Percentiles rank a stretch among this genome's conserved stretches.
Evolutionary conservation across 2,329 filamentous ascomycete genomes (phyloP).

Genomic region (Truncatella angustata): DNA sequence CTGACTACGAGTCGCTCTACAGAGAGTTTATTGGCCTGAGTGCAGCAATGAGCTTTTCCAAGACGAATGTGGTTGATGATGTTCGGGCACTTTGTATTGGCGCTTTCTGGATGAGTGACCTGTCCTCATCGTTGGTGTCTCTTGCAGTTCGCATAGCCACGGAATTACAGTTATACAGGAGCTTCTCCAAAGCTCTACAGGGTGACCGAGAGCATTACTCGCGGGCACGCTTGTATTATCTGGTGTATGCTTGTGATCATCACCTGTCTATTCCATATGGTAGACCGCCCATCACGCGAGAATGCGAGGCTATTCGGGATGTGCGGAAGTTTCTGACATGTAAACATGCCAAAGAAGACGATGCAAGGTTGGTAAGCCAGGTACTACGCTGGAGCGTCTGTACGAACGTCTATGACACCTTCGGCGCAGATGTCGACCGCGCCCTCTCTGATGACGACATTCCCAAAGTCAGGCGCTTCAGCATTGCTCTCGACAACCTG

Average conservation of each 20-base stretch:
- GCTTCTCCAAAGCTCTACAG: constrained; percentile 46
- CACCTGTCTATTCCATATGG: constrained; percentile 63
- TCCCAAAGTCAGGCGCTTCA: constrained; percentile 17
- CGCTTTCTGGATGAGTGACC: constrained; percentile 62
- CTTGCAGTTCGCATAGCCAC: constrained; percentile 58
- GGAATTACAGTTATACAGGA: constrained; percentile 55
- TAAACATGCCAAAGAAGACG: constrained; percentile 13
- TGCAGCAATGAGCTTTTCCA: constrained; percentile 3
- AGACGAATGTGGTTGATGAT: constrained; percentile 55
- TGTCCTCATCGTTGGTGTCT: constrained; percentile 55
- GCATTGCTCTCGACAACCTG: constrained; percentile 19
- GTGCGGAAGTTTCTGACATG: constrained; percentile 11
- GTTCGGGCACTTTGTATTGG: constrained; percentile 61
- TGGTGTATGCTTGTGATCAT: constrained; percentile 64
- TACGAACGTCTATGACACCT: constrained; percentile 14
- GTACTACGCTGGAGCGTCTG: constrained; percentile 15
- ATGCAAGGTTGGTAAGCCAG: constrained; percentile 16
- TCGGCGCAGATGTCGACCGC: constrained; percentile 11
- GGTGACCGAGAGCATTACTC: constrained; percentile 48
- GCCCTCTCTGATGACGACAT: constrained; percentile 16
- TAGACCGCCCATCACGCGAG: constrained; percentile 14
- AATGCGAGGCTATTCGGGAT: constrained; percentile 11
- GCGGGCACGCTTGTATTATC: constrained; percentile 59
- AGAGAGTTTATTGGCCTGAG: constrained; percentile 5
- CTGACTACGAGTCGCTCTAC: constrained; percentile 8